These are phyloP conservation scores for Melanomma pulvis-pyrius DNA, from an alignment of 495 filamentous ascomycete genomes.

Conservation along the genomic window DNA sequence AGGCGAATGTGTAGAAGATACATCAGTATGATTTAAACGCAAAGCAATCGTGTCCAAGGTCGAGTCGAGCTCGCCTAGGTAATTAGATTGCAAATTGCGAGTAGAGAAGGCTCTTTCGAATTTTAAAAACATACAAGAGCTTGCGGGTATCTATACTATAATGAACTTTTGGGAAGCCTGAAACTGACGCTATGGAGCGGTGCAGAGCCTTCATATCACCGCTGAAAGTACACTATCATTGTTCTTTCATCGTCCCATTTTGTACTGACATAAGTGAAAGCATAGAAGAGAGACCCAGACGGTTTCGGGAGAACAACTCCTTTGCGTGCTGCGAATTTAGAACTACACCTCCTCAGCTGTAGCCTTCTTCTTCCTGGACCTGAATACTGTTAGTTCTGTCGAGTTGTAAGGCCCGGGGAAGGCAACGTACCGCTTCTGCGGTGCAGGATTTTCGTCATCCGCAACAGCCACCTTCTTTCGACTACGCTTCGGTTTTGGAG, in stretches of 20 bases:
- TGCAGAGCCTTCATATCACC: background rate
- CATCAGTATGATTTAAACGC: too few species aligned
- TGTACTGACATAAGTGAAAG: background rate
- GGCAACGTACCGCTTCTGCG: conserved; percentile 29
- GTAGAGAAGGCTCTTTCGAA: too few species aligned
- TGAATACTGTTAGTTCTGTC: conserved; percentile 18
- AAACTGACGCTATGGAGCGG: background rate
- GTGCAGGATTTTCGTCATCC: conserved; percentile 20
- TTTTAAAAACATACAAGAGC: background rate
- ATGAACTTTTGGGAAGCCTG: background rate
- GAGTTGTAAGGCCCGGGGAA: background rate
- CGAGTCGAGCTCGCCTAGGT: too few species aligned
- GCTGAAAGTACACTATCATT: background rate
- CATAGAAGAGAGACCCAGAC: background rate
- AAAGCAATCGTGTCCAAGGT: too few species aligned
- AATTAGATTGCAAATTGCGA: too few species aligned
- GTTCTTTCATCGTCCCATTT: too few species aligned
- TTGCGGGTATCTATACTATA: conserved; percentile 31
- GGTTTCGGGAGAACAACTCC: background rate
- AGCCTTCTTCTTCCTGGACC: conserved; percentile 39
- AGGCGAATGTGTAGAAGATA: too few species aligned
- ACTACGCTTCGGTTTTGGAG: conserved; percentile 26
- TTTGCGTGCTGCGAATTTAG: background rate
- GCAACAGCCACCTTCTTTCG: conserved; percentile 21
- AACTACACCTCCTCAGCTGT: conserved; percentile 29